phyloP scores from a whole-genome alignment of 2,329 filamentous ascomycete species.

The Tolypocladium endophyticum region DNA sequence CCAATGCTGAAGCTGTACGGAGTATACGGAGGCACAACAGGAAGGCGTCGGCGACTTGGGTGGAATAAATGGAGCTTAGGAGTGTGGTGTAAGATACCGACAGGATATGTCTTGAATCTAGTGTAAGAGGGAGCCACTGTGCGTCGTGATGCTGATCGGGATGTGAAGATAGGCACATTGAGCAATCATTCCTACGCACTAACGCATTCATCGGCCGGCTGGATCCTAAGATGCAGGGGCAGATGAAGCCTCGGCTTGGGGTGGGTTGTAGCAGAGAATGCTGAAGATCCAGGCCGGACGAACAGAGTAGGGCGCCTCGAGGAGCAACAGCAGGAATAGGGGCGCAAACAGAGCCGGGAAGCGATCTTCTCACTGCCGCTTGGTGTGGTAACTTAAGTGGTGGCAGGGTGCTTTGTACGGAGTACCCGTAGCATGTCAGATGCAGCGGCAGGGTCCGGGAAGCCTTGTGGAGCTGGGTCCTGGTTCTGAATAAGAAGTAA shows the following conservation, averaged over 20 bases:
- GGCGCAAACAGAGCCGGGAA: background rate
- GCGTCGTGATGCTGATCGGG: background rate
- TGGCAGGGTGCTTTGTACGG: background rate
- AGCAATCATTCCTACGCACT: background rate
- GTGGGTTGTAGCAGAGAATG: background rate
- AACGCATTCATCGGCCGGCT: background rate
- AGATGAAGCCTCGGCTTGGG: background rate
- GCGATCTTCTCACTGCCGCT: background rate
- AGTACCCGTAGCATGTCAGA: background rate
- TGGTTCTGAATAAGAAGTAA: no score
- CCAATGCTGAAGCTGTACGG: background rate
- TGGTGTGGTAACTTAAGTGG: background rate
- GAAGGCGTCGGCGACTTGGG: background rate
- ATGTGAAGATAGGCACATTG: background rate
- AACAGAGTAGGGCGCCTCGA: background rate
- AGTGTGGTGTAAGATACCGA: background rate
- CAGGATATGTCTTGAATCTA: background rate
- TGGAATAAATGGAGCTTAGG: background rate
- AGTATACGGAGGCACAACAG: background rate
- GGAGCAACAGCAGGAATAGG: background rate
- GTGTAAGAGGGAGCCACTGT: background rate
- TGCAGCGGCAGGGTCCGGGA: background rate
- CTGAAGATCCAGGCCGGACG: background rate
- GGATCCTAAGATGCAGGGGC: background rate
- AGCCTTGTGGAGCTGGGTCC: background rate